Base-by-base conservation (phyloP, 176 grass and related monocot species). In the Hsuehochloa calcarea region DNA sequence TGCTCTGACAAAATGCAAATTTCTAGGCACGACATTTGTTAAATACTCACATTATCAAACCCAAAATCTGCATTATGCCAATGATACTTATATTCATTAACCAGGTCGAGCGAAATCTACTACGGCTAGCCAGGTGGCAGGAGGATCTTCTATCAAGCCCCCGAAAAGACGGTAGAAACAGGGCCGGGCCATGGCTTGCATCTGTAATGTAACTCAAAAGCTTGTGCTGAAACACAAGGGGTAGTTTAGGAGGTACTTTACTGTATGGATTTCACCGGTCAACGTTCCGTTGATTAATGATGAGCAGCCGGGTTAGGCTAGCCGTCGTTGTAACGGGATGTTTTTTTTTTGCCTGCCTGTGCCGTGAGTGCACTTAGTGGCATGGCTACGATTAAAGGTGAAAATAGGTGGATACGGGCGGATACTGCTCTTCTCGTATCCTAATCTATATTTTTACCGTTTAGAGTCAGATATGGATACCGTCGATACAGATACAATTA, bases 61-160 rank as follows among this genome's bases (percentile, higher is more conserved):
- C 74, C 74, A 25, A 49, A 74, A 50, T 64, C 27, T 40, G 25
- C 13, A 44, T 41, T 45, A 13, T 85, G 63, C 64, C 89, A 61
- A 92, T 67, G 35, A 40, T 29, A 56, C 13, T 38, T 55, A 6
- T 84, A 64, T 83, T 65, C 1, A 19, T 64, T 72, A 66, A 80
- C 29, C 73, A 95, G 93, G 88, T 78, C 43, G 81, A 71, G 63
- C 27, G 55, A 91, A 67, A 49, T 40, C 84, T 29, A 70, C 84
- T 23, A 60, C 66, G 1, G 9, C 75, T 1, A 82, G 39, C 87
- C 86, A 91, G 23, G 76, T 50, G 59, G 73, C 86, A 29, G 84
- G 43, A 65, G 86, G 68, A 46, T 66, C 89, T 78, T 67, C 85
- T 58, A 80, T 47, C 56, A 95, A 87, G 80, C 81, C 87, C 1